phyloP scores from a whole-genome alignment of 208 protist genomes.

The Herpetomonas samuelpessoai region DNA sequence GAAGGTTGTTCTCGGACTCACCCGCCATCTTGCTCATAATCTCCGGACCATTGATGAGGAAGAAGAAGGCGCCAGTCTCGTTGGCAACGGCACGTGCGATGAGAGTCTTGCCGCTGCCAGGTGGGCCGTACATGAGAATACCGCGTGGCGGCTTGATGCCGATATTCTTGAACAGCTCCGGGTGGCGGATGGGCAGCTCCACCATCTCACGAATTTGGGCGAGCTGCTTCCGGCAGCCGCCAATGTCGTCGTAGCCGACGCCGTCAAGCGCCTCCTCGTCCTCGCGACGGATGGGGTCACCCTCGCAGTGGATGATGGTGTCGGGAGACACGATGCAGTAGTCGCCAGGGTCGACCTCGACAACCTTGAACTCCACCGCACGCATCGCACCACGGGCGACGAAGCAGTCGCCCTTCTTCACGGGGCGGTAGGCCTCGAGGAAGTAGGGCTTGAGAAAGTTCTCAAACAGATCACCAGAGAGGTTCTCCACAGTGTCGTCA shows the following conservation, averaged over 20 bases:
- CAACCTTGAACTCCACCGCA: slow-evolving; percentile 99
- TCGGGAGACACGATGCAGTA: slow-evolving; percentile 99
- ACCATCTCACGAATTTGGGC: slow-evolving; percentile 99
- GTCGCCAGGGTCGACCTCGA: slow-evolving; percentile 97
- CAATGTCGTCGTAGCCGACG: slow-evolving; percentile 99
- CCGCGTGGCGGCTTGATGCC: slow-evolving; percentile 97
- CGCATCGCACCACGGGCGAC: slow-evolving; percentile 97
- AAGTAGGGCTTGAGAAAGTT: slow-evolving; percentile 99
- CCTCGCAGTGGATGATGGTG: slow-evolving; percentile 99
- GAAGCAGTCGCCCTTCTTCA: slow-evolving; percentile 99
- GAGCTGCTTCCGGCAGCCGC: slow-evolving; percentile 98
- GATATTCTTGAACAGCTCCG: slow-evolving; percentile 98
- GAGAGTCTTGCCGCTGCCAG: slow-evolving; percentile 99
- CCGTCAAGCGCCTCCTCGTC: slow-evolving; percentile 98
- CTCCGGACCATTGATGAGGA: slow-evolving; percentile 99
- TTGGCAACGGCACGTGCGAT: slow-evolving; percentile 99
- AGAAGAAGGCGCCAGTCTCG: slow-evolving; percentile 99
- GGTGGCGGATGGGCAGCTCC: slow-evolving; percentile 99
- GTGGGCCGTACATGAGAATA: slow-evolving; percentile 99
- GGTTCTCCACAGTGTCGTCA: slow-evolving; percentile 99
- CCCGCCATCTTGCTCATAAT: slow-evolving; percentile 99
- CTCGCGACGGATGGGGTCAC: slow-evolving; percentile 99
- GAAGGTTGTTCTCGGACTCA: slow-evolving; percentile 99
- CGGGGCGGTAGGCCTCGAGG: slow-evolving; percentile 98
- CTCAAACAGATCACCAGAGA: slow-evolving; percentile 99